Percentiles rank a stretch among this genome's conserved stretches.
Conservation (phyloP, 2,329 filamentous ascomycete genomes). For the Akanthomyces lecanii region DNA sequence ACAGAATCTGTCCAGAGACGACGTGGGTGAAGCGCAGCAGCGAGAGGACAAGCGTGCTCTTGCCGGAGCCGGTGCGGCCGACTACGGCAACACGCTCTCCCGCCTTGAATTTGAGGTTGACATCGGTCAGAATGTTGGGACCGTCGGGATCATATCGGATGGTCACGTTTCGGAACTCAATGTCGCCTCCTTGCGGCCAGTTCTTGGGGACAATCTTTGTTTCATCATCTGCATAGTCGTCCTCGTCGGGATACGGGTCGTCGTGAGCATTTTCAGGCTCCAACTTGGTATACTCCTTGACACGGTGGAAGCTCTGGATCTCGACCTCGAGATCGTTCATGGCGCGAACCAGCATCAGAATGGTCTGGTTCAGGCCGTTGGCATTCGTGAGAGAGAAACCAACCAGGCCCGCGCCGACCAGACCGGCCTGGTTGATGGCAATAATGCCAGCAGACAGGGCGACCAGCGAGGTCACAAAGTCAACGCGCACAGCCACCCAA, state of each 20-base stretch:
- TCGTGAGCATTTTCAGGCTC: conserved; percentile 43
- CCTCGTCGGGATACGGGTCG: conserved; percentile 34
- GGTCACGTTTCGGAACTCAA: conserved; percentile 49
- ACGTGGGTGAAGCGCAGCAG: conserved; percentile 51
- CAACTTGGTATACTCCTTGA: conserved; percentile 45
- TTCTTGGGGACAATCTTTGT: conserved; percentile 35
- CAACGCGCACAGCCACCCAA: conserved; percentile 53
- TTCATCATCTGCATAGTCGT: conserved; percentile 38
- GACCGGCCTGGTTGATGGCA: conserved; percentile 44
- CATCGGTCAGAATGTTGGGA: conserved; percentile 45
- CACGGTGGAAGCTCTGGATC: conserved; percentile 48
- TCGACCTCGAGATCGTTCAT: conserved; percentile 53
- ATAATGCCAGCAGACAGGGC: conserved; percentile 49
- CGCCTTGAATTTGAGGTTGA: conserved; percentile 51
- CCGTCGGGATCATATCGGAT: conserved; percentile 45
- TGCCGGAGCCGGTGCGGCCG: conserved; percentile 77
- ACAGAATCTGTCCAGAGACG: conserved; percentile 48
- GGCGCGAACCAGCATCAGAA: conserved; percentile 47
- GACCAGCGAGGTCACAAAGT: conserved; percentile 51
- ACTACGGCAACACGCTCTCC: conserved; percentile 76
- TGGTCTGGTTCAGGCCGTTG: conserved; percentile 49
- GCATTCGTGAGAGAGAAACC: conserved; percentile 55
- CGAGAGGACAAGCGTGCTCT: conserved; percentile 63
- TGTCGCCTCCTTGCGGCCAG: conserved; percentile 44
- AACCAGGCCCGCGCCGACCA: conserved; percentile 48